phyloP scores from a whole-genome alignment of 2,329 filamentous ascomycete genomes.

The Aureobasidium sp. region DNA sequence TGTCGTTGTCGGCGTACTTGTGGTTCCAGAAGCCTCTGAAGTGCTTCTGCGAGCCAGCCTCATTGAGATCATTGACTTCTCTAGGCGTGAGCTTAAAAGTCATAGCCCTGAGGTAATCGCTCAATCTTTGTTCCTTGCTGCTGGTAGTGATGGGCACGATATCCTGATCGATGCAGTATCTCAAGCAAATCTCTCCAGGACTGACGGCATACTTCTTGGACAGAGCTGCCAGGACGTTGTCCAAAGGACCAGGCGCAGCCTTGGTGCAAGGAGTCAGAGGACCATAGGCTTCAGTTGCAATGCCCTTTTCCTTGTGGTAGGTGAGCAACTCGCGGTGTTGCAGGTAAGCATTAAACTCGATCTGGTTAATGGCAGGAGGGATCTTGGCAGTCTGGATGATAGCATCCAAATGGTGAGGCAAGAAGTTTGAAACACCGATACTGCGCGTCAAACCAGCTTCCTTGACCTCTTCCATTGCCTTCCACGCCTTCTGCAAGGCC shows the following conservation, averaged over 20 bases:
- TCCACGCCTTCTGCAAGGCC: slow-evolving; percentile 50
- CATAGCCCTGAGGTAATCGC: slow-evolving; percentile 49
- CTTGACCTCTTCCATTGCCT: slow-evolving; percentile 53
- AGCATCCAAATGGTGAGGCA: slow-evolving; percentile 48
- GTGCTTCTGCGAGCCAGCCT: slow-evolving; percentile 44
- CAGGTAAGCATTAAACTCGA: slow-evolving; percentile 63
- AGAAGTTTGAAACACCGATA: slow-evolving; percentile 58
- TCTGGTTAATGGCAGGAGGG: slow-evolving; percentile 58
- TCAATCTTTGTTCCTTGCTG: slow-evolving; percentile 52
- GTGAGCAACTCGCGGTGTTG: slow-evolving; percentile 53
- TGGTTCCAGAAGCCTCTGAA: slow-evolving; percentile 47
- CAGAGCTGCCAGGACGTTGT: slow-evolving; percentile 44
- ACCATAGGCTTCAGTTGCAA: slow-evolving; percentile 42
- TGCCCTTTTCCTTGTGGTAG: slow-evolving; percentile 44
- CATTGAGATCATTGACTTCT: slow-evolving; percentile 50
- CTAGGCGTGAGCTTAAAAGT: slow-evolving; percentile 53
- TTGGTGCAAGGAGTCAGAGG: slow-evolving; percentile 47
- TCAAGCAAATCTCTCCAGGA: slow-evolving; percentile 49
- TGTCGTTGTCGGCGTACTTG: slow-evolving; percentile 41
- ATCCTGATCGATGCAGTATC: slow-evolving; percentile 57
- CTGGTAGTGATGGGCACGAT: slow-evolving; percentile 54
- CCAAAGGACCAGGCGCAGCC: slow-evolving; percentile 49
- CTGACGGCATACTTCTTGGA: slow-evolving; percentile 56
- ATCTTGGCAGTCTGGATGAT: slow-evolving; percentile 48
- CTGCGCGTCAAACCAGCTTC: slow-evolving; percentile 51